phyloP scores from a whole-genome alignment of 164 flowering plant species.

The Liquidambar formosana region DNA sequence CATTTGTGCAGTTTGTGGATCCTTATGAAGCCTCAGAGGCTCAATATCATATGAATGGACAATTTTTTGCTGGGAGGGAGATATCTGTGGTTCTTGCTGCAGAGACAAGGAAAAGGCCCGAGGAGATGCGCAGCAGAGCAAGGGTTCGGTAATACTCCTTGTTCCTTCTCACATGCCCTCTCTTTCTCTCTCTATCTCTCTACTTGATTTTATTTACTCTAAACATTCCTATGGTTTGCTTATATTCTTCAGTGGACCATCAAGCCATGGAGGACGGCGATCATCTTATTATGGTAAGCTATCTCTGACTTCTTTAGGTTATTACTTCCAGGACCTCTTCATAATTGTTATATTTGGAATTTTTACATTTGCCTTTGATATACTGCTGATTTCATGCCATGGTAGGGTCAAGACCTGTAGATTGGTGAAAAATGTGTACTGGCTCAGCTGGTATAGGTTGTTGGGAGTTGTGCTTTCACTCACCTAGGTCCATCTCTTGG shows the following conservation, averaged over 20 bases:
- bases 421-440: too few species aligned
- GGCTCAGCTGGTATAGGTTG: too few species aligned
- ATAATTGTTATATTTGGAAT: not conserved
- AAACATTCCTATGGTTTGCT: not conserved
- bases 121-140: conserved; percentile 73
- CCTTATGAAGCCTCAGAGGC: conserved; percentile 74
- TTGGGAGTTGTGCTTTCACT: too few species aligned
- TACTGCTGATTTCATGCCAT: not conserved
- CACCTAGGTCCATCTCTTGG: too few species aligned
- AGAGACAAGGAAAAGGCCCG: conserved; percentile 84
- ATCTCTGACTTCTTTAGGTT: not conserved
- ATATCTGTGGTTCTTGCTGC: conserved; percentile 83
- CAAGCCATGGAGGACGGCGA: conserved; percentile 53
- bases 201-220: not conserved
- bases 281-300: conserved; percentile 65
- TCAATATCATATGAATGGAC: conserved; percentile 81
- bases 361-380: not conserved
- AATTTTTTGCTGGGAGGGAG: conserved; percentile 72
- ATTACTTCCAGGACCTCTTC: not conserved
- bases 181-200: not conserved
- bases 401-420: not conserved
- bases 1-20: conserved; percentile 95
- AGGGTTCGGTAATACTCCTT: conserved; percentile 49
- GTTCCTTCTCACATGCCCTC: not conserved
- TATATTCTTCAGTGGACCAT: conserved; percentile 38